Percentiles rank a stretch among this genome's conserved stretches.
phyloP scores from a whole-genome alignment of 1,284 basidiomycete species.

The Cutaneotrichosporon cutaneum region DNA sequence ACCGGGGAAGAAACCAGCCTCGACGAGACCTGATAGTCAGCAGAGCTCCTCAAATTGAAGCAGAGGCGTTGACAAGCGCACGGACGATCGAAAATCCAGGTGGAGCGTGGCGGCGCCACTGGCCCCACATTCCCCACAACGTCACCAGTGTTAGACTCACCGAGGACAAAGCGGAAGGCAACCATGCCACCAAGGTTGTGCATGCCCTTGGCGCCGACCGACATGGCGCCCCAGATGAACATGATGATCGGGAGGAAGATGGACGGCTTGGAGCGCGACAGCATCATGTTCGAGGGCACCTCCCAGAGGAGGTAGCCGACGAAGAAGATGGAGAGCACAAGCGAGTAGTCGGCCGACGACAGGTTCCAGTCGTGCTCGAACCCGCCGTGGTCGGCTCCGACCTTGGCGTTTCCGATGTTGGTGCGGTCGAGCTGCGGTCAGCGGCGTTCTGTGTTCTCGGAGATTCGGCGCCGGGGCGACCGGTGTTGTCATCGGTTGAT shows the following conservation, averaged over 20 bases:
- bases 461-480: background rate
- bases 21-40: slow-evolving; percentile 21
- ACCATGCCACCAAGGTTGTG: slow-evolving; percentile 19
- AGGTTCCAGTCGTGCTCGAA: slow-evolving; percentile 50
- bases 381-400: slow-evolving; percentile 39
- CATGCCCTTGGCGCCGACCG: slow-evolving; percentile 25
- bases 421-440: slow-evolving; percentile 7
- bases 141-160: slow-evolving; percentile 6
- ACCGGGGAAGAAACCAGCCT: slow-evolving; percentile 47
- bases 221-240: slow-evolving; percentile 31
- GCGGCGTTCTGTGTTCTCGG: background rate
- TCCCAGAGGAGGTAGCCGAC: slow-evolving; percentile 46
- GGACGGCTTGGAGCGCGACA: slow-evolving; percentile 15
- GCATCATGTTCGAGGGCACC: slow-evolving; percentile 51
- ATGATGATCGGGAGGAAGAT: slow-evolving; percentile 37
- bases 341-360: slow-evolving; percentile 9
- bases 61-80: too few species aligned
- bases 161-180: slow-evolving; percentile 31
- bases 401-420: slow-evolving; percentile 31
- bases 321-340: slow-evolving; percentile 49
- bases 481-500: background rate
- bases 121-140: background rate
- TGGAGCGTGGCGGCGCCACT: background rate
- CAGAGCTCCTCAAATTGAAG: background rate
- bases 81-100: background rate